Conservation (phyloP, 768 basidiomycete species). For the Xerocomus potaroensis region DNA sequence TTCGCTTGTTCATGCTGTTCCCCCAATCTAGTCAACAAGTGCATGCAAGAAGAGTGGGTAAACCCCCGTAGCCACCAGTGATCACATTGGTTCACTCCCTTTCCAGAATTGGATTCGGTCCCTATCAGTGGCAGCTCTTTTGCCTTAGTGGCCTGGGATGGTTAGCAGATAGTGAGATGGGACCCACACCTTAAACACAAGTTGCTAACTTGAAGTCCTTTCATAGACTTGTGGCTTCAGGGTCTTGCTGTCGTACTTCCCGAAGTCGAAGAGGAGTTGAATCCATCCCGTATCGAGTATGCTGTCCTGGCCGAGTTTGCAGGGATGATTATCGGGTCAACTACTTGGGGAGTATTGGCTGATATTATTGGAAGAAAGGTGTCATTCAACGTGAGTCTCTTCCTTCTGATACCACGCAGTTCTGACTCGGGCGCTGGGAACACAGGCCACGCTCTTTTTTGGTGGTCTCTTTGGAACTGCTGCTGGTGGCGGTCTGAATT, state of each 20-base stretch:
- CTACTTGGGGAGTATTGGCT: slow-evolving; percentile 45
- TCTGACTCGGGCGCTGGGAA: neutral
- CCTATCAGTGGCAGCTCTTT: slow-evolving; percentile 47
- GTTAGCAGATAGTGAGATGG: slow-evolving; percentile 41
- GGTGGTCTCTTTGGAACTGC: slow-evolving; percentile 49
- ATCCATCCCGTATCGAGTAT: slow-evolving; percentile 41
- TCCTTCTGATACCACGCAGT: neutral
- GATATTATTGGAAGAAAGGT: slow-evolving; percentile 45
- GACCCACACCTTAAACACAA: slow-evolving; percentile 17
- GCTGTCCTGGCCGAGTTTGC: slow-evolving; percentile 44
- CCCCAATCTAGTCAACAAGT: slow-evolving; percentile 38
- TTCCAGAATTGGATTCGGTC: slow-evolving; percentile 45
- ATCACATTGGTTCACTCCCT: neutral
- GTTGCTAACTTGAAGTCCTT: slow-evolving; percentile 5
- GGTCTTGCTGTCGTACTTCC: slow-evolving; percentile 44
- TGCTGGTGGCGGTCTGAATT: slow-evolving; percentile 43
- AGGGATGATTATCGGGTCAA: slow-evolving; percentile 47
- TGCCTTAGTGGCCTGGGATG: slow-evolving; percentile 45
- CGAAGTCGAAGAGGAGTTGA: slow-evolving; percentile 40
- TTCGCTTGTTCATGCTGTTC: neutral
- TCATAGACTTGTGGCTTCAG: slow-evolving; percentile 39
- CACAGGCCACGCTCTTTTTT: slow-evolving; percentile 33
- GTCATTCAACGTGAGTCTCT: slow-evolving; percentile 36
- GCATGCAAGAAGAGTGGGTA: slow-evolving; percentile 43
- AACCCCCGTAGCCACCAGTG: slow-evolving; percentile 3